Evolutionary conservation across 1,139 yeast genomes (phyloP), one percentile per base, ranked within the genome.

Genomic region (Pneumocystis wakefieldiae): DNA sequence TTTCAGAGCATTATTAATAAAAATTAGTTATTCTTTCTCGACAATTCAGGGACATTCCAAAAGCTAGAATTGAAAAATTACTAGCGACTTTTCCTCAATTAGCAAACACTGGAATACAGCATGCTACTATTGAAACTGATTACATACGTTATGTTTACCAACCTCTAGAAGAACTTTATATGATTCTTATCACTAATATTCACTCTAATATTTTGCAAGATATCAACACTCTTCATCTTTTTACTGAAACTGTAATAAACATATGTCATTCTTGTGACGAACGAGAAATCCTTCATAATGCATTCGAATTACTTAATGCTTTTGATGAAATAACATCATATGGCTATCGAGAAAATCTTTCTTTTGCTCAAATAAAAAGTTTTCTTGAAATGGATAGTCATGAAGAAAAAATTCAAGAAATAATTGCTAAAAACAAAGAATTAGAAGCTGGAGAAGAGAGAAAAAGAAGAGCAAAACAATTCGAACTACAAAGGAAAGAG

Each of bases 381-480:
- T 92, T 88, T 76, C 79, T 94, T 76, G 94, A 90, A 73, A 92
- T 94, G 98, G 97, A 94, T 76, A 87, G 96, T 57, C 97, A 92
- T 73, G 98, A 94, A 76, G 99, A 94, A 76, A 91, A 89, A 78
- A 91, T 94, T 71, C 97, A 92, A 78, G 97, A 94, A 74, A 91
- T 92, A 73, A 92, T 94, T 71, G 97, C 92, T 75, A 57, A 64
- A 66, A 92, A 92, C 77, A 94, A 92, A 77, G 98, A 92, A 76
- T 79, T 89, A 72, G 98, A 92, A 76, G 98, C 98, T 59, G 86
- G 90, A 62, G 98, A 92, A 75, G 97, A 92, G 76, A 86, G 97
- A 75, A 92, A 91, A 77, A 87, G 95, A 75, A 85, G 89, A 74
- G 98, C 97, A 61, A 88, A 87, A 75, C 97, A 92, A 75, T 86